phyloP scores from a whole-genome alignment of 2,329 filamentous ascomycete species.

The Claviceps citrina region DNA sequence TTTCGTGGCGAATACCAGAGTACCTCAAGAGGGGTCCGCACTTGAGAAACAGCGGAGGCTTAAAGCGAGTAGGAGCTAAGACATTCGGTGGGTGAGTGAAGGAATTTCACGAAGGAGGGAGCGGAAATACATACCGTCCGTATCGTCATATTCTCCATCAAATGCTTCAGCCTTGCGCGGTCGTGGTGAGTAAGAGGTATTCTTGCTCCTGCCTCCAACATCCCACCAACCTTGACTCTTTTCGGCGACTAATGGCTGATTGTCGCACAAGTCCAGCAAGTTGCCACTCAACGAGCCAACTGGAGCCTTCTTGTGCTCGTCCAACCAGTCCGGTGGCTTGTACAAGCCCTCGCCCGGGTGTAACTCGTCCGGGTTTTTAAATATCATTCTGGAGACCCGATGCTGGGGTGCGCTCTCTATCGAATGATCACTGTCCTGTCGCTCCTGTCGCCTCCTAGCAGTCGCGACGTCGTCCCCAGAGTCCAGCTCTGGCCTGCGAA shows the following conservation, averaged over 20 bases:
- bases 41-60: constrained; percentile 69
- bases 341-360: constrained; percentile 41
- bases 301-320: constrained; percentile 58
- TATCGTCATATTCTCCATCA: constrained; percentile 52
- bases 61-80: constrained; percentile 53
- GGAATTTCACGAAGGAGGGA: background rate
- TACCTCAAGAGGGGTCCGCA: constrained; percentile 86
- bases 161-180: constrained; percentile 47
- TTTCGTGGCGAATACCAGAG: constrained; percentile 62
- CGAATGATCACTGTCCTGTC: constrained; percentile 17
- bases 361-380: constrained; percentile 26
- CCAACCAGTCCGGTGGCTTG: constrained; percentile 42
- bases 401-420: constrained; percentile 19
- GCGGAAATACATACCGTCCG: constrained; percentile 30
- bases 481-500: background rate
- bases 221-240: constrained; percentile 66
- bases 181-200: constrained; percentile 30
- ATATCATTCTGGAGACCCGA: constrained; percentile 26
- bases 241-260: constrained; percentile 23
- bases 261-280: constrained; percentile 43
- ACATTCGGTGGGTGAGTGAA: background rate
- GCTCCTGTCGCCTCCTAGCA: constrained; percentile 12
- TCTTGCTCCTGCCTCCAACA: constrained; percentile 30
- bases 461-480: constrained; percentile 10
- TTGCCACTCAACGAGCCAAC: constrained; percentile 43